These are phyloP conservation scores for Microdochium paspali DNA, from an alignment of 2,329 filamentous ascomycete species.

Conservation along the genomic window DNA sequence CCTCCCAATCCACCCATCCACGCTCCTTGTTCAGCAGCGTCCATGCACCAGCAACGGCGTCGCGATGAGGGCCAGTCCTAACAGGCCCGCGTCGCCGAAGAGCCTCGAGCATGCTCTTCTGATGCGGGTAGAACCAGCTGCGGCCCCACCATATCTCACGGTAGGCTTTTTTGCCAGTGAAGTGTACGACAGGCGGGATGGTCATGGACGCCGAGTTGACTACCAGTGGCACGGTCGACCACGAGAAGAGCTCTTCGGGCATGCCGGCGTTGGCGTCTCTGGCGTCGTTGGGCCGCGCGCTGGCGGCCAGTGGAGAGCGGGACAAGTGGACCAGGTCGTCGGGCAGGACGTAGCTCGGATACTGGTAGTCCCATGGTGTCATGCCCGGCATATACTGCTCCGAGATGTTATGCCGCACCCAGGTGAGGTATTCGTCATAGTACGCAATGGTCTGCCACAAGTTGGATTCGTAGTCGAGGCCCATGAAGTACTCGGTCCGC, in stretches of 20 bases:
- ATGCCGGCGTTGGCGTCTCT: neutral
- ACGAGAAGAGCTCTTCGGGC: conserved; percentile 11
- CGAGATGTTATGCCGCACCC: conserved; percentile 3
- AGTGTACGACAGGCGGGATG: conserved; percentile 27
- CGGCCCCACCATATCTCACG: conserved; percentile 20
- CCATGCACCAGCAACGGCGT: conserved; percentile 2
- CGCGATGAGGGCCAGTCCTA: neutral
- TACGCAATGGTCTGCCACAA: conserved; percentile 4
- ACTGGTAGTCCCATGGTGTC: neutral
- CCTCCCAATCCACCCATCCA: conserved; percentile 1
- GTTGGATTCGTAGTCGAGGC: conserved; percentile 4
- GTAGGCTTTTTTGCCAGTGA: conserved; percentile 25
- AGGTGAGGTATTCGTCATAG: conserved; percentile 3
- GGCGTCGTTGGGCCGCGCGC: neutral
- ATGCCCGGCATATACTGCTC: neutral
- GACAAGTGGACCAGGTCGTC: conserved; percentile 1
- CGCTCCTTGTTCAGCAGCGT: neutral
- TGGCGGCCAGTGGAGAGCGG: conserved; percentile 1
- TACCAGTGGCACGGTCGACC: conserved; percentile 18
- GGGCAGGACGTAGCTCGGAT: conserved; percentile 2
- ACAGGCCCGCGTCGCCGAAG: neutral
- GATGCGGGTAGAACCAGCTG: conserved; percentile 28
- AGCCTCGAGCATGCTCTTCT: conserved; percentile 15
- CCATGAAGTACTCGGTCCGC: conserved; percentile 3
- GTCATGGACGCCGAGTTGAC: conserved; percentile 26